phyloP scores from a whole-genome alignment of 176 grass and related monocot genomes.

The Ensete ventricosum region DNA sequence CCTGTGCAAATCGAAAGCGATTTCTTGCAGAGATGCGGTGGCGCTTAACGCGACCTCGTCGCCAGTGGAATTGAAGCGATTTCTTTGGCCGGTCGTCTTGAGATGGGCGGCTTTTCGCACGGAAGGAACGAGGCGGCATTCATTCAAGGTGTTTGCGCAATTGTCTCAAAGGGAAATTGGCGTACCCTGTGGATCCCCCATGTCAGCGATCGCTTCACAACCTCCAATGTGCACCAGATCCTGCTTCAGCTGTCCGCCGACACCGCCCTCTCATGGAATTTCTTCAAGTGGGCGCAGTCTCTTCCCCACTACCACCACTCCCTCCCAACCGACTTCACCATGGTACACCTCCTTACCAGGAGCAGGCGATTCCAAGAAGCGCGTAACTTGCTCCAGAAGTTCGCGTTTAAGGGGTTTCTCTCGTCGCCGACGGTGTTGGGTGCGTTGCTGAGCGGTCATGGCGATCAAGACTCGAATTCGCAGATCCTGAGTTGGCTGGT shows the following conservation, averaged over 20 bases:
- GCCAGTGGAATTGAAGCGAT: no score
- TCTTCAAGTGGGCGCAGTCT: slow-evolving; percentile 35
- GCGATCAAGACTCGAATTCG: slow-evolving; percentile 5
- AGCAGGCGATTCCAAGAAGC: slow-evolving; percentile 19
- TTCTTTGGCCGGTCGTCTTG: no score
- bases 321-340: slow-evolving; percentile 34
- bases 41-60: background rate
- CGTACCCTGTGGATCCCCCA: slow-evolving; percentile 4
- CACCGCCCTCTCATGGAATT: slow-evolving; percentile 28
- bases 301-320: slow-evolving; percentile 41
- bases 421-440: slow-evolving; percentile 32
- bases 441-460: slow-evolving; percentile 18
- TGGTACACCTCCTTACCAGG: slow-evolving; percentile 35
- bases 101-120: background rate
- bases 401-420: slow-evolving; percentile 30
- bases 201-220: slow-evolving; percentile 21
- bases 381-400: slow-evolving; percentile 28
- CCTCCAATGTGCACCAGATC: slow-evolving; percentile 27
- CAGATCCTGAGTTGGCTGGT: slow-evolving; percentile 38
- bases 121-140: slow-evolving; percentile 21
- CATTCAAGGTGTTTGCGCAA: slow-evolving; percentile 41
- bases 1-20: background rate
- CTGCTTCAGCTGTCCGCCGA: slow-evolving; percentile 28
- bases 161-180: slow-evolving; percentile 31
- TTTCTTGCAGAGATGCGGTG: background rate